Evolutionary conservation across 345 rosid species (phyloP), one percentile per base, ranked within the genome.

Genomic region (Ricinus communis): DNA sequence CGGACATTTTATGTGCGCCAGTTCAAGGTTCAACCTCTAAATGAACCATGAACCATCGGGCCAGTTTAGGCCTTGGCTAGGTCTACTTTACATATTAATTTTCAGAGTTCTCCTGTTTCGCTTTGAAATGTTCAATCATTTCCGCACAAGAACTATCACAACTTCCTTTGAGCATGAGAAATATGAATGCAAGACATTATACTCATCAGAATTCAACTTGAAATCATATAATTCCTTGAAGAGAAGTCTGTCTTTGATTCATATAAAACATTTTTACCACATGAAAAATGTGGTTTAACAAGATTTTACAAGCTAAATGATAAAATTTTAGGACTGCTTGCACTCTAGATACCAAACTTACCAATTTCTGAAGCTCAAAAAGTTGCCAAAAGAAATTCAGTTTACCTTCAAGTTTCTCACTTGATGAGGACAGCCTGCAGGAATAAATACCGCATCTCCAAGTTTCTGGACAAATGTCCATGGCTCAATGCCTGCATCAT

Each of bases 371-470:
- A 41, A 45, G 8, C n/a, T 38, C n/a, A 25, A n/a, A 52, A 24
- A 18, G 38, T 38, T 64, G 46, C 43, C 55, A 16, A 46, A 68
- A 30, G 18, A 22, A 51, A 28, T 31, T 50, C 62, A 60, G 4
- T n/a, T 19, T 75, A 79, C 89, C 90, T 85, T 88, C 65, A 86
- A 72, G 68, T 88, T 88, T 65, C 91, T 86, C 60, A 88, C 91
- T 87, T 87, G 91, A 76, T 82, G 81, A 25, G 93, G 91, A 75
- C 91, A 88, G 49, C 90, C 93, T 21, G 90, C 90, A 74, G 91
- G 91, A 67, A 88, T 77, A 46, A 87, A 88, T 25, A 88, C 85
- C 24, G 91, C 88, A 72, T 87, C 91, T 60, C 91, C 93, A 74
- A 85, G 77, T 66, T 80, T 85, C 73, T 88, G 89, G 50, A 83